Percentiles rank a stretch among this genome's conserved stretches.
These are phyloP conservation scores for Lathyrus tuberosus DNA, from an alignment of 306 rosid species.

Conservation along the genomic window DNA sequence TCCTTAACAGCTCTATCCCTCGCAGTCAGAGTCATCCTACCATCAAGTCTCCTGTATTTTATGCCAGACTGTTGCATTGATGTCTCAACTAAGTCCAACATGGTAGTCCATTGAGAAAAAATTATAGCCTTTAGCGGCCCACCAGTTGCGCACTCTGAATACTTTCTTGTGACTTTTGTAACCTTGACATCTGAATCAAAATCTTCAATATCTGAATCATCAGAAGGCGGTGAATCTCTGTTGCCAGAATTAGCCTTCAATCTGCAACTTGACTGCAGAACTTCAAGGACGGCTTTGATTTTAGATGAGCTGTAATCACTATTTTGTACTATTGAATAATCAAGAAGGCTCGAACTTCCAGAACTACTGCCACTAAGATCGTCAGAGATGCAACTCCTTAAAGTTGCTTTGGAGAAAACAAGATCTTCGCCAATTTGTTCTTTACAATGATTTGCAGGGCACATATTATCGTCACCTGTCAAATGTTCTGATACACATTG, in stretches of 20 bases:
- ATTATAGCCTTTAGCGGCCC: constrained; percentile 73
- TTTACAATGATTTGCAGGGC: constrained; percentile 79
- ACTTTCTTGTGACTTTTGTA: constrained; percentile 50
- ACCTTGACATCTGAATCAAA: constrained; percentile 43
- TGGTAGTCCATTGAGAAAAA: constrained; percentile 97
- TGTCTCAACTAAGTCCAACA: constrained; percentile 84
- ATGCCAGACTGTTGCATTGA: constrained; percentile 55
- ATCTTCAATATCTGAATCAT: constrained; percentile 44
- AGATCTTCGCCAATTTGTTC: constrained; percentile 67
- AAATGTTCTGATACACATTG: constrained; percentile 83
- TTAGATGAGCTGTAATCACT: constrained; percentile 80
- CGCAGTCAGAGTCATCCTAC: constrained; percentile 73
- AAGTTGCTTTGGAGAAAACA: constrained; percentile 80
- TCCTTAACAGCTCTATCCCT: constrained; percentile 93
- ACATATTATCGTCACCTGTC: constrained; percentile 77
- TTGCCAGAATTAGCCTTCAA: constrained; percentile 38
- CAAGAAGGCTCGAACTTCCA: constrained; percentile 42
- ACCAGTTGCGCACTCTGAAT: constrained; percentile 53
- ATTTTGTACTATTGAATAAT: constrained; percentile 63
- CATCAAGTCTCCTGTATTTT: constrained; percentile 89
- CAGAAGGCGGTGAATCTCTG: constrained; percentile 45
- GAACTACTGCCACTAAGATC: constrained; percentile 57
- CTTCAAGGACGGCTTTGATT: constrained; percentile 83
- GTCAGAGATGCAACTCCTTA: constrained; percentile 71
- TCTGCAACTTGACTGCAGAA: constrained; percentile 59